A percentile compares a stretch with the other conserved stretches of the same genome.
Conservation (phyloP, 1,284 basidiomycete species). For the Sporisorium exsertum region DNA sequence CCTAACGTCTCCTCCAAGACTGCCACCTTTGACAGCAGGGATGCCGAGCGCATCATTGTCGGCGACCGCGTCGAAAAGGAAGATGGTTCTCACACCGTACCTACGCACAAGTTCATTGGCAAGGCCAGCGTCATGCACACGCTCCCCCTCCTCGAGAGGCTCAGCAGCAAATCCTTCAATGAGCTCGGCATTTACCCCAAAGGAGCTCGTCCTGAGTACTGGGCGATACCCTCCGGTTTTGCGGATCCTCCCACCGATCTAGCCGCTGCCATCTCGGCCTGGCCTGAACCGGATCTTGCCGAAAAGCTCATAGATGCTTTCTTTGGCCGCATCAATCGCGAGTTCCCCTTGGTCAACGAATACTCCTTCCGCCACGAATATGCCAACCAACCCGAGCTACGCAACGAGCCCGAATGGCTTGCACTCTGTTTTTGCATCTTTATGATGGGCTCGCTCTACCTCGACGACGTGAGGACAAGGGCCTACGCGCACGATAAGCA, state of each 20-base stretch:
- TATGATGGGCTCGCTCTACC: conserved; percentile 45
- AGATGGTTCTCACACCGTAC: not conserved
- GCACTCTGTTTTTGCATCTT: conserved; percentile 51
- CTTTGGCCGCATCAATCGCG: conserved; percentile 51
- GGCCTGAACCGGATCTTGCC: conserved; percentile 56
- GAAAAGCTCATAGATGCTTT: conserved; percentile 49
- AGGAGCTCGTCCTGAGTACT: conserved; percentile 42
- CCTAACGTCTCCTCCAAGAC: not conserved
- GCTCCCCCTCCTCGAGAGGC: conserved; percentile 49
- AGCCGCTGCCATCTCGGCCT: conserved; percentile 12
- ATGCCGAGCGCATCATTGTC: conserved; percentile 30
- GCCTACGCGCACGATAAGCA: conserved; percentile 24
- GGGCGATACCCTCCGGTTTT: conserved; percentile 40
- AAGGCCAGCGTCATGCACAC: conserved; percentile 59
- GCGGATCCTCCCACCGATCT: conserved; percentile 25
- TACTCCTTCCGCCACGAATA: conserved; percentile 45
- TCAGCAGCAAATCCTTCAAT: conserved; percentile 27
- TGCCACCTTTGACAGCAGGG: conserved; percentile 26
- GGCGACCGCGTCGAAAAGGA: conserved; percentile 4
- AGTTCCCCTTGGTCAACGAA: conserved; percentile 61
- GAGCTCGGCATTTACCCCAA: conserved; percentile 32
- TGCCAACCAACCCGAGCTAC: conserved; percentile 25
- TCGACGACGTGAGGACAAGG: conserved; percentile 38
- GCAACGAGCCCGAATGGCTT: conserved; percentile 50
- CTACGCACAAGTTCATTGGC: conserved; percentile 52